Percentiles rank a stretch among this genome's conserved stretches.
Conservation (phyloP, 2,329 filamentous ascomycete genomes). For the Nothophaeocryptopus gaeumannii region DNA sequence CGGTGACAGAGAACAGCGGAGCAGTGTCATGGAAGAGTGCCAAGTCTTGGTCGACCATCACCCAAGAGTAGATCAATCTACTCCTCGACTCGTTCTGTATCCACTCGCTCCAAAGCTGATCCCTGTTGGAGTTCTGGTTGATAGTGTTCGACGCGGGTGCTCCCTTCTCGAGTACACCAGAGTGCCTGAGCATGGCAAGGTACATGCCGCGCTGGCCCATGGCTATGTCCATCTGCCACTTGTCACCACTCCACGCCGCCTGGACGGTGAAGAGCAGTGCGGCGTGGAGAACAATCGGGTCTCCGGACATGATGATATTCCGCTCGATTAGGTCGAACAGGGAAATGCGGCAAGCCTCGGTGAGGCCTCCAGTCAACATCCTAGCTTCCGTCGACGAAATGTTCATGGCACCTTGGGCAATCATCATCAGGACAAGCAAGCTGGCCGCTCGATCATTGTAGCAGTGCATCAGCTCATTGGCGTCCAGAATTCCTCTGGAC, state of each 20-base stretch:
- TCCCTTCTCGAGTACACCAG: slow-evolving; percentile 58
- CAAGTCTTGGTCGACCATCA: slow-evolving; percentile 71
- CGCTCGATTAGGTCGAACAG: slow-evolving; percentile 71
- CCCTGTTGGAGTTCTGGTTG: slow-evolving; percentile 47
- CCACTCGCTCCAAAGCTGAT: slow-evolving; percentile 63
- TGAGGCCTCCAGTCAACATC: slow-evolving; percentile 63
- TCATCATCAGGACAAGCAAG: slow-evolving; percentile 67
- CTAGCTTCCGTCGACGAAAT: slow-evolving; percentile 64
- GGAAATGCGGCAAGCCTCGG: slow-evolving; percentile 69
- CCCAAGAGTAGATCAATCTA: slow-evolving; percentile 72
- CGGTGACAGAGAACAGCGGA: slow-evolving; percentile 62
- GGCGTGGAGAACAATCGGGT: slow-evolving; percentile 62
- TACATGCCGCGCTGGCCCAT: slow-evolving; percentile 75
- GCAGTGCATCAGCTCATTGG: slow-evolving; percentile 63
- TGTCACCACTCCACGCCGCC: slow-evolving; percentile 71
- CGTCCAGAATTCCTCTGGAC: slow-evolving; percentile 58
- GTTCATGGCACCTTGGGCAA: slow-evolving; percentile 66
- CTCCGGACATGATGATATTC: slow-evolving; percentile 65
- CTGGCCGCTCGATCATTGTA: slow-evolving; percentile 64
- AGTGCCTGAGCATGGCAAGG: slow-evolving; percentile 68
- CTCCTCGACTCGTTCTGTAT: slow-evolving; percentile 61
- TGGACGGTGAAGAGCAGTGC: slow-evolving; percentile 66
- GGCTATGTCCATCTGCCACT: slow-evolving; percentile 74
- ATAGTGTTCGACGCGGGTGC: slow-evolving; percentile 46
- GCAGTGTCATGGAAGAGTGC: slow-evolving; percentile 64